phyloP scores from a whole-genome alignment of 306 rosid genomes.

The Lablab purpureus region DNA sequence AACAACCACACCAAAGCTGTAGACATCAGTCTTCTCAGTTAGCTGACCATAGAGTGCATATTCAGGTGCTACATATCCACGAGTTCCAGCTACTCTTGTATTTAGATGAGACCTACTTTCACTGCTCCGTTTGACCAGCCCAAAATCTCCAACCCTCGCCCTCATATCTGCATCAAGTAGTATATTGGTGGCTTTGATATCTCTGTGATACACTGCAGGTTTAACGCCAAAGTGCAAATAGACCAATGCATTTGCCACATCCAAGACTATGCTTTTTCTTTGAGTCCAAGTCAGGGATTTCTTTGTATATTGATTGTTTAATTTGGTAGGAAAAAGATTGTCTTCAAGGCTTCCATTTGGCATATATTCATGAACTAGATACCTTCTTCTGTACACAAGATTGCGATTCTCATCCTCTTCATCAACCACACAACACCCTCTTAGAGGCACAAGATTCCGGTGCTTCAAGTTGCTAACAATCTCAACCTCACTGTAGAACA shows the following conservation, averaged over 20 bases:
- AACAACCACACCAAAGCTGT: slow-evolving; percentile 90
- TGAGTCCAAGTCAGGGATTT: slow-evolving; percentile 81
- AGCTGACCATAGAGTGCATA: slow-evolving; percentile 94
- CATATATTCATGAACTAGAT: slow-evolving; percentile 89
- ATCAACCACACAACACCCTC: slow-evolving; percentile 91
- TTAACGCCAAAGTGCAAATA: slow-evolving; percentile 92
- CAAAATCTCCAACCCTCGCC: slow-evolving; percentile 91
- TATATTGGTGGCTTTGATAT: slow-evolving; percentile 89
- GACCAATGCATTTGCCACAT: slow-evolving; percentile 86
- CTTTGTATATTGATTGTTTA: slow-evolving; percentile 46
- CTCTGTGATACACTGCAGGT: slow-evolving; percentile 91
- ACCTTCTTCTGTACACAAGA: slow-evolving; percentile 59
- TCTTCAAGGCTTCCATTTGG: slow-evolving; percentile 87
- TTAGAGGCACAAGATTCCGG: slow-evolving; percentile 79
- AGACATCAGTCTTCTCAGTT: slow-evolving; percentile 94
- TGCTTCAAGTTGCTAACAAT: slow-evolving; percentile 90
- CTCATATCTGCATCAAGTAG: slow-evolving; percentile 81
- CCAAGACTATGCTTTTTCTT: slow-evolving; percentile 84
- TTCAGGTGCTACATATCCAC: slow-evolving; percentile 92
- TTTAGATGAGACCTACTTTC: slow-evolving; percentile 85
- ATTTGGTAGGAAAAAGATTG: slow-evolving; percentile 57
- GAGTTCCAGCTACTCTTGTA: slow-evolving; percentile 93
- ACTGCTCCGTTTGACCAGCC: slow-evolving; percentile 80
- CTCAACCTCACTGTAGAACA: slow-evolving; percentile 88
- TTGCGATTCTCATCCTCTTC: slow-evolving; percentile 50